phyloP scores from a whole-genome alignment of 2,329 filamentous ascomycete species.

The Metarhizium anisopliae region DNA sequence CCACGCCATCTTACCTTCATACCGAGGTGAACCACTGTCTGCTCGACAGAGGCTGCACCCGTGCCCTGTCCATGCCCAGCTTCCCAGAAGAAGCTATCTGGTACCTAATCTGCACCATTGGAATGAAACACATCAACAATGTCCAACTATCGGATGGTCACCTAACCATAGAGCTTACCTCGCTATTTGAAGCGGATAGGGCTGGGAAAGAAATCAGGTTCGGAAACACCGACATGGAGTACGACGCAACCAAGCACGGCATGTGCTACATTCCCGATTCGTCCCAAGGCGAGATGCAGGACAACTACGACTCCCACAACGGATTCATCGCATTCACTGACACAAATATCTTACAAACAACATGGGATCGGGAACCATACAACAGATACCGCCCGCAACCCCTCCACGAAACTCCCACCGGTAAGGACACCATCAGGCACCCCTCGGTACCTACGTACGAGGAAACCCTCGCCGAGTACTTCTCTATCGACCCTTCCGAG shows the following conservation, averaged over 20 bases:
- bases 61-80: conserved; percentile 8
- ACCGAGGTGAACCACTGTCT: not conserved
- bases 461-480: conserved; percentile 5
- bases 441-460: not conserved
- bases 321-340: not conserved
- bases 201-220: not conserved
- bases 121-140: conserved; percentile 4
- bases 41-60: not conserved
- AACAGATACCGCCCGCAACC: not conserved
- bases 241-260: not conserved
- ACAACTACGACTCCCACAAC: not conserved
- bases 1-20: conserved; percentile 7
- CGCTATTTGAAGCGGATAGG: conserved; percentile 6
- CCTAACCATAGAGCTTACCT: conserved; percentile 13
- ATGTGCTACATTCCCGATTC: conserved; percentile 1
- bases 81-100: conserved; percentile 15
- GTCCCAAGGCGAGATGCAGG: not conserved
- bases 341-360: not conserved
- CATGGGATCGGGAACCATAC: not conserved
- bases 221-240: not conserved
- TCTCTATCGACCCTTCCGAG: conserved; percentile 6
- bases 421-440: not conserved
- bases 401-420: not conserved
- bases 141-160: not conserved
- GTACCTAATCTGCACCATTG: conserved; percentile 11